A percentile compares a stretch with the other conserved stretches of the same genome.
These are phyloP conservation scores for Scenedesmus sp. DNA, from an alignment of 163 green algal species.

Conservation along the genomic window DNA sequence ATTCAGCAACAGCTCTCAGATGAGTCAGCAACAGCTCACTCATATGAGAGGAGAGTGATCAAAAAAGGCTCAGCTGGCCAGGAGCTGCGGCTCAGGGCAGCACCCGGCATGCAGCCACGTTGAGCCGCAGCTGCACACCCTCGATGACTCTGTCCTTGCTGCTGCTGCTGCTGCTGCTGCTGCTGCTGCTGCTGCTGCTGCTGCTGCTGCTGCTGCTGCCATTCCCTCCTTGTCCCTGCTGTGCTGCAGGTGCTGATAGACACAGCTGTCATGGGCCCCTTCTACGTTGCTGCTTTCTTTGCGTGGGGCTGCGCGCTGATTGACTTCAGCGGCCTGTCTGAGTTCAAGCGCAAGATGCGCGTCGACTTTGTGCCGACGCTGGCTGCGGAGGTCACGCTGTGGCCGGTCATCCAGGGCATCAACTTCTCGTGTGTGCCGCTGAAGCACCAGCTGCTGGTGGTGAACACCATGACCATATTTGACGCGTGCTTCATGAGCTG, in stretches of 20 bases:
- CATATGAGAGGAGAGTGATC: background rate
- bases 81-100: no score
- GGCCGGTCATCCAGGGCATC: slow-evolving; percentile 70
- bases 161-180: background rate
- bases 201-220: background rate
- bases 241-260: slow-evolving; percentile 61
- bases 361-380: slow-evolving; percentile 79
- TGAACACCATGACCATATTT: slow-evolving; percentile 76
- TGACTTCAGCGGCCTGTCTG: slow-evolving; percentile 53
- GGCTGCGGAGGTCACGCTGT: slow-evolving; percentile 68
- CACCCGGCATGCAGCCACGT: no score
- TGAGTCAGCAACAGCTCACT: background rate
- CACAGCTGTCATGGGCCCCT: slow-evolving; percentile 67
- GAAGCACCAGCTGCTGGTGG: slow-evolving; percentile 75
- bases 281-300: slow-evolving; percentile 76
- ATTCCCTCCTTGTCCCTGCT: background rate
- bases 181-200: background rate
- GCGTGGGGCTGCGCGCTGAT: slow-evolving; percentile 65
- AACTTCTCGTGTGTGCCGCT: slow-evolving; percentile 69
- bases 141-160: background rate
- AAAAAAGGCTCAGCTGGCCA: no score
- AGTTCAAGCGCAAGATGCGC: slow-evolving; percentile 48
- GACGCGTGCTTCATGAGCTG: slow-evolving; percentile 71
- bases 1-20: no score
- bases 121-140: no score